Base-by-base conservation (phyloP, 1,139 yeast genomes). In the Pneumocystis oryctolagi region DNA sequence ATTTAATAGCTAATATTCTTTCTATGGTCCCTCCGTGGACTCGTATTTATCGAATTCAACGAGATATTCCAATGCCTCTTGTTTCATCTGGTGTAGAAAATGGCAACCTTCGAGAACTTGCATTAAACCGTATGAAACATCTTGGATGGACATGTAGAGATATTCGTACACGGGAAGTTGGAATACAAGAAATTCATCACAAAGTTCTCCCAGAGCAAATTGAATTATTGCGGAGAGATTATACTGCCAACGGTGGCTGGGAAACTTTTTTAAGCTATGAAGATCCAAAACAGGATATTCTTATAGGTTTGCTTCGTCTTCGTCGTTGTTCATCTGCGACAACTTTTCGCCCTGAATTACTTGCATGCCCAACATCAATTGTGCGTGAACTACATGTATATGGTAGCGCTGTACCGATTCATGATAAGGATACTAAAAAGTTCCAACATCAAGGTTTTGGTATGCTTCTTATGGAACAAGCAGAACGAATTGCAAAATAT, bases 361-460 rank as follows among this genome's bases (percentile, higher is more conserved):
- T 83, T 0, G 74, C 78, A 8, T 96, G 90, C 74, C 92, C 84
- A 65, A 88, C 97, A 0, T 89, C 97, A 3, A 83, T 92, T 65
- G 97, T 92, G 35, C 82, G 99, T 73, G 99, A 92, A 74, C 79
- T 92, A 68, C 99, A 92, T 71, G 99, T 92, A 34, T 92, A 92
- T 71, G 99, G 99, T 8, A 87, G 96, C 2, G 97, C 90, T 34
- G 99, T 92, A 40, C 98, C 99, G 1, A 77, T 92, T 67, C 98
- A 94, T 73, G 87, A 95, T n/a, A 81, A 97, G 69, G 98, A 92
- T 74, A 98, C 98, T 62, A 82, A 96, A 71, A 92, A 92, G 74
- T 92, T 92, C 77, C 99, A 92, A 77, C 99, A 92, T 78, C 98
- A 94, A 79, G 99, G 99, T 25, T 92, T 92, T 73, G 99, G 99